Evolutionary conservation across 2,329 filamentous ascomycete genomes (phyloP), one percentile per base, ranked within the genome.

Genomic region (Metarhizium robertsii): DNA sequence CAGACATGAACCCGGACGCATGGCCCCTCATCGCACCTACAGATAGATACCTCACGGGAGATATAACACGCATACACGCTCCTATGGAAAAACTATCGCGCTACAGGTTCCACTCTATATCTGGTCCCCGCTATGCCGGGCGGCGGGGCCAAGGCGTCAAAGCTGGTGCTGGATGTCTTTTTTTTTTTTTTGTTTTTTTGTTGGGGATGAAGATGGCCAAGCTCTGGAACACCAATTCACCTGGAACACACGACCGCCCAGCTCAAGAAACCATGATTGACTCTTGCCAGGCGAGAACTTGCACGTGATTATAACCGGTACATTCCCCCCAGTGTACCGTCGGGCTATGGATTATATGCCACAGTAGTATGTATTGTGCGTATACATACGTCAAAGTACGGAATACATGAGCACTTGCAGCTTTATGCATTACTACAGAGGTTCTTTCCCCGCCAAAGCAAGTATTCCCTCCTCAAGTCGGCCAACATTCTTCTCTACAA

Each of bases 141-240:
- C 7, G 42, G 38, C 38, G n/a, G 42, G 42, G n/a, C 42, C 42
- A 20, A 18, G 40, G 6, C 14, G 40, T 14, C 10, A 43, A 25
- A 25, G 25, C 25, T 25, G 25, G 25, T 25, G 25, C 25, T 25
- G 25, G 25, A 25, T 4, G 25, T 42, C 6, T 42, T 11, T 40
- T 20, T n/a, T 16, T 16, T 32, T 32, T 43, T 50, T 42, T 40
- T 49, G 18, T 20, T 20, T 20, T 56, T 56, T 56, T 56, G 45
- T 56, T 53, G 54, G 54, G 52, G 54, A 43, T 46, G 16, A 36
- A 32, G 16, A 20, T 6, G 38, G 8, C 38, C 38, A 40, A 34
- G 10, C 7, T 11, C 32, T 40, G 38, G 38, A 18, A 11, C 6
- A 10, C 46, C 46, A 49, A 43, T 10, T 14, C 16, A 13, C 34